Evolutionary conservation across 2,329 filamentous ascomycete species (phyloP), one percentile per base, ranked within the genome.

Genomic region (Penicillium expansum): DNA sequence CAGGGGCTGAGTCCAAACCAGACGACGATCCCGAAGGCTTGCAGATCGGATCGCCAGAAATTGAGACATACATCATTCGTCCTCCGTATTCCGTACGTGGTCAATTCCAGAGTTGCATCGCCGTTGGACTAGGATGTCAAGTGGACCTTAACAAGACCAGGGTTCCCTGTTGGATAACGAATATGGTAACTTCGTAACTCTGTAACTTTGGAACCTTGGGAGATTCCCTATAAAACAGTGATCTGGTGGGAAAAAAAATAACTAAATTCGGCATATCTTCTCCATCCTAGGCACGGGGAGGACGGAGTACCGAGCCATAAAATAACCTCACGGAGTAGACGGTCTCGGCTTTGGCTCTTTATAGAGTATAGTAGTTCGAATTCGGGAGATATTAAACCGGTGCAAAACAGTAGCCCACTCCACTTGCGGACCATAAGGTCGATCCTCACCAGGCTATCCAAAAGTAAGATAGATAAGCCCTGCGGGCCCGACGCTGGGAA

Each of bases 41-140:
- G 64, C 64, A 67, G 63, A 65, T 67, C 64, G 35, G 64, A 67
- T 67, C 63, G 64, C 57, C 63, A 56, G 55, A 56, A 56, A 35
- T 62, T 62, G 62, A 64, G 55, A 61, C 55, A 61, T 18, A 30
- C 47, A 61, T 22, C 35, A 49, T 38, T 38, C 27, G 4, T 29
- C 4, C 27, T 29, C 27, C 27, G 27, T 29, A 2, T 6, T 29
- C 6, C 35, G 35, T 64, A 64, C 62, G 61, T 65, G 62, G 61
- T 65, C 58, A 56, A 57, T 52, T 60, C 52, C 41, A 57, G 56
- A 64, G 53, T 60, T 57, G 53, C 53, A 59, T 61, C 58, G 43
- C 58, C 62, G 62, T 64, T 64, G 53, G 52, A 43, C 41, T 4
- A 43, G 41, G 22, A 43, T 43, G 35, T 52, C 42, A 30, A 47